Conservation (phyloP, 2,329 filamentous ascomycete species). For the Neoscytalidium dimidiatum region DNA sequence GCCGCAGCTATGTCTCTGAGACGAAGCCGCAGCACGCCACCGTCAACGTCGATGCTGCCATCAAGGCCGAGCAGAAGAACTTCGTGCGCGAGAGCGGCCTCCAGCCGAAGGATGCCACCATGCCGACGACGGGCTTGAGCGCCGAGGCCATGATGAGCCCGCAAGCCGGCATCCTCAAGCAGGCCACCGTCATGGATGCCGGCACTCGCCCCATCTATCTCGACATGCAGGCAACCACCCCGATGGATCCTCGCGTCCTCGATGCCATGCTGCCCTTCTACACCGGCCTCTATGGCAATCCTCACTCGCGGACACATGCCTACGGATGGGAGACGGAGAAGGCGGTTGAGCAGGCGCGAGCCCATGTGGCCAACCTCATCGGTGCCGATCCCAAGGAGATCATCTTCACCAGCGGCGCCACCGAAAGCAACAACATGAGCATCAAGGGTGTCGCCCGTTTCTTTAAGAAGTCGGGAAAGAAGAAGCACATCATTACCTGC, state of each 20-base stretch:
- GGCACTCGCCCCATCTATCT: slow-evolving; percentile 94
- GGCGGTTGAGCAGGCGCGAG: slow-evolving; percentile 83
- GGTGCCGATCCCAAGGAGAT: slow-evolving; percentile 97
- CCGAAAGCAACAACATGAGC: slow-evolving; percentile 99
- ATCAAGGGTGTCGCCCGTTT: slow-evolving; percentile 97
- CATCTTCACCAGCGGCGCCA: slow-evolving; percentile 96
- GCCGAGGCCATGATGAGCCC: slow-evolving; percentile 75
- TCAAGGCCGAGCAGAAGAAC: slow-evolving; percentile 82
- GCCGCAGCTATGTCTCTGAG: slow-evolving; percentile 79
- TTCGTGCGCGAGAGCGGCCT: slow-evolving; percentile 64
- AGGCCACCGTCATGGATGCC: slow-evolving; percentile 90
- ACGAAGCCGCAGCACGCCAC: slow-evolving; percentile 78
- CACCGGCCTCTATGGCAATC: slow-evolving; percentile 92
- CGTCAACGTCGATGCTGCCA: slow-evolving; percentile 78
- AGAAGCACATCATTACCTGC: slow-evolving; percentile 96
- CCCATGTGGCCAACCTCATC: slow-evolving; percentile 81
- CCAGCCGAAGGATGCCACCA: slow-evolving; percentile 56
- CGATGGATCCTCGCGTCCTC: slow-evolving; percentile 88
- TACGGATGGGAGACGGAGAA: slow-evolving; percentile 99
- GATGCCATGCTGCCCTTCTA: slow-evolving; percentile 97
- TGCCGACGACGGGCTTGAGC: slow-evolving; percentile 60
- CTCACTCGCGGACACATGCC: slow-evolving; percentile 93
- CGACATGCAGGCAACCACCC: slow-evolving; percentile 97
- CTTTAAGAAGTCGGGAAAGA: slow-evolving; percentile 90
- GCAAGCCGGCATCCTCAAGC: slow-evolving; percentile 81